Evolutionary conservation across 192 early-diverging fungal species (phyloP).

Genomic region (Piromyces finnis): DNA sequence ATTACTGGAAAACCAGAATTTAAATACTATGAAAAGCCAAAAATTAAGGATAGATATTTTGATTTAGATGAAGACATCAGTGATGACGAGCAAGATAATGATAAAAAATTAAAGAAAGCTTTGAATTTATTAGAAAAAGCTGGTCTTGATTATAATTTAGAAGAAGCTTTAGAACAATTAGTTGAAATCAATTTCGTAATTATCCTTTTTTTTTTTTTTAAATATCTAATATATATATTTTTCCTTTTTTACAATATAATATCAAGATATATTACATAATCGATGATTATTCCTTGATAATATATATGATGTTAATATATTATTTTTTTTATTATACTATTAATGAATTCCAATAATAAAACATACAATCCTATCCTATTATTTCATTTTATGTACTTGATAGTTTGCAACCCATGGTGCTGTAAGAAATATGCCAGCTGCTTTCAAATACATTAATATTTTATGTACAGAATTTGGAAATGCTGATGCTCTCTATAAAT

Average conservation of each 20-base stretch:
- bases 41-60: neutral
- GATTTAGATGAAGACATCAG: neutral
- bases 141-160: neutral
- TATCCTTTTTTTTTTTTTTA: neutral
- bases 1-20: neutral
- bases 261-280: no score
- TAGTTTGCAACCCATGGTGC: neutral
- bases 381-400: no score
- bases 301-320: no score
- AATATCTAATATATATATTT: neutral
- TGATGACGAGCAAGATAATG: neutral
- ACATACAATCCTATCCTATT: no score
- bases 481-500: constrained; percentile 67
- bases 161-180: neutral
- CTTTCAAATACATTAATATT: neutral
- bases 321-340: neutral
- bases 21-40: neutral
- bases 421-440: neutral
- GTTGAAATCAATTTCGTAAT: neutral
- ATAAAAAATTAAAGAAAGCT: neutral
- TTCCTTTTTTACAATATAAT: neutral
- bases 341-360: no score
- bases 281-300: no score
- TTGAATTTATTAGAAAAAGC: neutral
- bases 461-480: constrained; percentile 28